Percentiles rank a stretch among this genome's conserved stretches.
Evolutionary conservation across 75 land plant genomes (phyloP).

Genomic region (Cryptomeria japonica): DNA sequence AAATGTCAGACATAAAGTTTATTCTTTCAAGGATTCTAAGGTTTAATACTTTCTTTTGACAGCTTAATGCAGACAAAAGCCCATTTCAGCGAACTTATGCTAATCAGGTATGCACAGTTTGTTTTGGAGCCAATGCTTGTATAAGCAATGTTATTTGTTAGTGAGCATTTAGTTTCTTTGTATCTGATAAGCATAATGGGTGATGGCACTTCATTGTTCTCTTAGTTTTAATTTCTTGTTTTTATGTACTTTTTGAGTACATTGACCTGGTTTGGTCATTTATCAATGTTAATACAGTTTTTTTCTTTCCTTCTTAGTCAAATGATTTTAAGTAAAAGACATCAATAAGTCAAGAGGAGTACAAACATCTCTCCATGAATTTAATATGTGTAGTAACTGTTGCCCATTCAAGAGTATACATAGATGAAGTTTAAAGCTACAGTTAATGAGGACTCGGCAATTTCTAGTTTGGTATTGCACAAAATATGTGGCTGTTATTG

Average conservation of each 20-base stretch:
- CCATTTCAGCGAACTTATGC: constrained; percentile 70
- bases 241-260: not conserved
- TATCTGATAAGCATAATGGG: not conserved
- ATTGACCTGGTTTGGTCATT: not conserved
- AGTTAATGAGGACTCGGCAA: not conserved
- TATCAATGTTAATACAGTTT: not conserved
- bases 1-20: not conserved
- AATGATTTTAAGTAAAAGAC: not conserved
- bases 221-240: not conserved
- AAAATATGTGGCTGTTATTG: not conserved
- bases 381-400: not conserved
- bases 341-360: not conserved
- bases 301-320: not conserved
- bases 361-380: not conserved
- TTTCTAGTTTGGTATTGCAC: not conserved
- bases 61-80: constrained; percentile 66
- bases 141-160: not conserved
- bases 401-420: not conserved
- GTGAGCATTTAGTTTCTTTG: not conserved
- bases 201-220: not conserved
- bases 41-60: constrained; percentile 14
- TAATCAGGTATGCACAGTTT: constrained; percentile 42
- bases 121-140: not conserved
- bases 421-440: not conserved
- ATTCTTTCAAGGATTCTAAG: not conserved